phyloP scores from a whole-genome alignment of 1,284 basidiomycete genomes.

The Sparassis latifolia region DNA sequence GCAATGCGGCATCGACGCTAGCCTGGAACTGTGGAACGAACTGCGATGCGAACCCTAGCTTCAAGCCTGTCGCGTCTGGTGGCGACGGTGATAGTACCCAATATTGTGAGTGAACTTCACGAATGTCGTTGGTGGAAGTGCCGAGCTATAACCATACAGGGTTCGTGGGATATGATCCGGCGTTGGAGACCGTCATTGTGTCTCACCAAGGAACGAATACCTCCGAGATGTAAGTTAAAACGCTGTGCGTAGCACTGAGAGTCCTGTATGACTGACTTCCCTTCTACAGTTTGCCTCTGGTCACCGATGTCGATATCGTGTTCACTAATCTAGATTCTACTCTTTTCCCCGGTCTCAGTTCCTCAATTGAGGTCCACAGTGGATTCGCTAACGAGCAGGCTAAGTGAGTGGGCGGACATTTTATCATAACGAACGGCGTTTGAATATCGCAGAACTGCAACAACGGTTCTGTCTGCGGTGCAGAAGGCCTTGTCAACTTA shows the following conservation, averaged over 20 bases:
- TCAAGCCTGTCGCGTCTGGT: slow-evolving; percentile 51
- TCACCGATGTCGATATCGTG: slow-evolving; percentile 29
- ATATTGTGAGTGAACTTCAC: slow-evolving; percentile 32
- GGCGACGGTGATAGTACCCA: slow-evolving; percentile 48
- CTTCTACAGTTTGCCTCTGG: slow-evolving; percentile 18
- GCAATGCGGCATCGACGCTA: slow-evolving; percentile 35
- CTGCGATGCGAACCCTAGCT: slow-evolving; percentile 47
- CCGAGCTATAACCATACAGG: slow-evolving; percentile 8
- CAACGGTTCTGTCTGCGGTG: slow-evolving; percentile 31
- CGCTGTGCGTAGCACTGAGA: not conserved
- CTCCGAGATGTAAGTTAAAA: slow-evolving; percentile 33
- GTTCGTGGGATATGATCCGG: slow-evolving; percentile 45
- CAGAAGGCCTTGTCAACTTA: slow-evolving; percentile 24
- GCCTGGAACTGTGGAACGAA: slow-evolving; percentile 51
- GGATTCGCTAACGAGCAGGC: slow-evolving; percentile 52
- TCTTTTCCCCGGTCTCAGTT: slow-evolving; percentile 51
- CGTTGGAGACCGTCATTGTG: slow-evolving; percentile 39
- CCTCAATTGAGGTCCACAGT: slow-evolving; percentile 42
- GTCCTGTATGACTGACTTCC: not conserved
- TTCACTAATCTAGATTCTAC: slow-evolving; percentile 19
- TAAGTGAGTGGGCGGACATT: slow-evolving; percentile 26
- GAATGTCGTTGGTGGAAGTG: not conserved
- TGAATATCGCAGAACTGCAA: slow-evolving; percentile 24
- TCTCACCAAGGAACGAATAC: slow-evolving; percentile 48
- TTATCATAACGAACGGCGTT: not conserved